Evolutionary conservation across 768 basidiomycete species (phyloP).

Genomic region (Russula vinacea): DNA sequence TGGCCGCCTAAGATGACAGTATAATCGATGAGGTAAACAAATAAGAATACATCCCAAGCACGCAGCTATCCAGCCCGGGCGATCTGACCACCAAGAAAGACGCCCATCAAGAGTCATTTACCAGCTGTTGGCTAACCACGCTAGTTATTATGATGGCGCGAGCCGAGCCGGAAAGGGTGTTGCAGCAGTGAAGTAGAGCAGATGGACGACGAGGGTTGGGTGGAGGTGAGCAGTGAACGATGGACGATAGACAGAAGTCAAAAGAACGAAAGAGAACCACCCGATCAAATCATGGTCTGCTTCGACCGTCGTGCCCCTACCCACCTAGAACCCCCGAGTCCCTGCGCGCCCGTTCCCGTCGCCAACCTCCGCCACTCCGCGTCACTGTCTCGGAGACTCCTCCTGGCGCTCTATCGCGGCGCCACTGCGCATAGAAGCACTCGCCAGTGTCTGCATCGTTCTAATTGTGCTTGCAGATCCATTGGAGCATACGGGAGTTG

Average conservation of each 20-base stretch:
- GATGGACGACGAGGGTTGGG: not conserved
- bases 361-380: not conserved
- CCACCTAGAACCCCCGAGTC: slow-evolving; percentile 17
- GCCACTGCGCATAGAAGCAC: slow-evolving; percentile 8
- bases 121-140: too few species aligned
- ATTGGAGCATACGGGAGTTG: not conserved
- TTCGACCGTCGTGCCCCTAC: slow-evolving; percentile 16
- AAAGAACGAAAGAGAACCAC: not conserved
- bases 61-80: not conserved
- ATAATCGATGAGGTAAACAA: too few species aligned
- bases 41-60: too few species aligned
- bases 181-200: not conserved
- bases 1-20: too few species aligned
- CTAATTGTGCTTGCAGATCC: slow-evolving; percentile 6
- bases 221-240: not conserved
- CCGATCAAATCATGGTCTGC: not conserved
- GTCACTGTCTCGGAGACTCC: not conserved
- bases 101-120: not conserved
- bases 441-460: slow-evolving; percentile 16
- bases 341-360: not conserved
- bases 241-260: not conserved
- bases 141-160: not conserved
- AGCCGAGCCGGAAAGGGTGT: not conserved
- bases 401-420: slow-evolving; percentile 15
- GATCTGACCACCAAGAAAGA: not conserved